A percentile compares a stretch with the other conserved stretches of the same genome.
Conservation (phyloP, 805 yeast genomes). For the Lachancea nothofagi region DNA sequence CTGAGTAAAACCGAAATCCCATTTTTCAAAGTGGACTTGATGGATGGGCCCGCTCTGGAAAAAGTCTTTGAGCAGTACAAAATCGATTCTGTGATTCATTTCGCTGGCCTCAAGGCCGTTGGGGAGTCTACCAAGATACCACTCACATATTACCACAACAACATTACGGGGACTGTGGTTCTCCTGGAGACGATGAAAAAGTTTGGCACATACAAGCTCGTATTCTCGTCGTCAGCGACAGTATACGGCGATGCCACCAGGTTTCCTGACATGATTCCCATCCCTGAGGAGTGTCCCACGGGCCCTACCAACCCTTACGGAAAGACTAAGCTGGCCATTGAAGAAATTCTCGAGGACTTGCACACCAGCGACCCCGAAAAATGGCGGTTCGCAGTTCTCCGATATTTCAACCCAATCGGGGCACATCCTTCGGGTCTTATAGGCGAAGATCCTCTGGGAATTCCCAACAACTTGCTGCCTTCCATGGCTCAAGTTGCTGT, state of each 20-base stretch:
- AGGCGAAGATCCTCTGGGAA: constrained; percentile 77
- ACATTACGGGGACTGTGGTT: constrained; percentile 58
- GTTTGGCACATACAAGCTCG: constrained; percentile 45
- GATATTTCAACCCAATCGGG: constrained; percentile 82
- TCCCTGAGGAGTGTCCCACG: constrained; percentile 71
- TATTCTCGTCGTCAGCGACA: constrained; percentile 76
- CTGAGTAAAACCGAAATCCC: constrained; percentile 44
- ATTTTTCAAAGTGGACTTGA: constrained; percentile 53
- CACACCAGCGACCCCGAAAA: constrained; percentile 36
- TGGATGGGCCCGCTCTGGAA: constrained; percentile 44
- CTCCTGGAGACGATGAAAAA: constrained; percentile 49
- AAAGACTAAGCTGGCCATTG: constrained; percentile 60
- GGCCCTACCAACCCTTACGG: constrained; percentile 79
- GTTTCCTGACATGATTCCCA: constrained; percentile 66
- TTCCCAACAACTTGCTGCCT: constrained; percentile 73
- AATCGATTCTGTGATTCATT: constrained; percentile 62
- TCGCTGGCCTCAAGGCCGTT: constrained; percentile 80
- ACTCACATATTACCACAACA: constrained; percentile 60
- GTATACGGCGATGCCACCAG: constrained; percentile 79
- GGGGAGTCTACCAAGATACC: constrained; percentile 72
- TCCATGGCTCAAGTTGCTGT: constrained; percentile 73
- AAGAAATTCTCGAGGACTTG: constrained; percentile 53
- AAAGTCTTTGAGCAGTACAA: constrained; percentile 43
- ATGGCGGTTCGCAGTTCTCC: constrained; percentile 56
- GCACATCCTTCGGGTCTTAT: constrained; percentile 77